Base-by-base conservation (phyloP, 2,329 filamentous ascomycete genomes). In the Didymella glomerata region DNA sequence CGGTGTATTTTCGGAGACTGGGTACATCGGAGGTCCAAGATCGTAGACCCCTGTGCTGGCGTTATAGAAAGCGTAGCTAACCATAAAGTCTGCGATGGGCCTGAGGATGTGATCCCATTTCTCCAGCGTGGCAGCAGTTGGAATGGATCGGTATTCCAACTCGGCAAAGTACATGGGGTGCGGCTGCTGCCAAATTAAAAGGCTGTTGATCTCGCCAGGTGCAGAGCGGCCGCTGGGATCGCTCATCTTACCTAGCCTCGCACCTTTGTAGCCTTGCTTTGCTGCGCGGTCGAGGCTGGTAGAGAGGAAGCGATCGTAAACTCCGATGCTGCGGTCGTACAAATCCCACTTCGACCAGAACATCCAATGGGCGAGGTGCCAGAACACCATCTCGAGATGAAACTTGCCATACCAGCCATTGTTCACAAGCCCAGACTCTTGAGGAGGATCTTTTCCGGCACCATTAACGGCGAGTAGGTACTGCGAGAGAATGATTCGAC, bases 141-240 rank as follows among this genome's bases (percentile, higher is more conserved):
- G 80, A 51, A 77, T 80, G 0, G 77, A 77, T 22, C 82, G 78
- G 65, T 83, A 86, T 66, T 85, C 82, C 18, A 82, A 73, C 68
- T 86, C 85, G 0, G 85, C 51, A 16, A 54, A 85, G 67, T 85
- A 85, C 78, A 87, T 83, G 0, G 83, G 79, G 68, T 88, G 86
- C 8, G 85, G 85, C 65, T 87, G 86, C 20, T 54, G 51, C 51
- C 51, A 54, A 18, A 54, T 48, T 14, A 88, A 75, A 1, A 88
- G 75, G 10, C 81, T 82, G 68, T 88, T 88, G 68, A 88, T 87
- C 62, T 85, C 83, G 2, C 86, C 86, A 0, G 86, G 85, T 1
- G 84, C 83, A 46, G 81, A 84, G 11, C 82, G 77, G 25, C 85
- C 84, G 0, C 79, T 81, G 0, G 84, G 83, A 67, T 86, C 85